A percentile compares a stretch with the other conserved stretches of the same genome.
These are phyloP conservation scores for Epichloe coenophiala DNA, from an alignment of 2,329 filamentous ascomycete genomes.

Conservation along the genomic window DNA sequence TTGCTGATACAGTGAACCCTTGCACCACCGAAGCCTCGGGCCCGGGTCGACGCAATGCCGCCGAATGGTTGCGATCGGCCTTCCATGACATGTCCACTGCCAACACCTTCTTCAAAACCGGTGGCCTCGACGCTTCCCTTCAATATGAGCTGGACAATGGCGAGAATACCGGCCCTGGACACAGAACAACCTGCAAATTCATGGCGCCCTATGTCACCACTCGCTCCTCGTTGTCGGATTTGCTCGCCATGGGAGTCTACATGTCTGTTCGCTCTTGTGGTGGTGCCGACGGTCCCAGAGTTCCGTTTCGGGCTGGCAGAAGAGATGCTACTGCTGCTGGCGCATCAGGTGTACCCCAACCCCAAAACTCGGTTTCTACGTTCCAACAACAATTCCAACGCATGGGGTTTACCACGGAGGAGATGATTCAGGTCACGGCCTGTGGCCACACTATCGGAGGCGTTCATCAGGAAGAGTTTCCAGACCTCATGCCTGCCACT, in stretches of 20 bases:
- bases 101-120: constrained; percentile 31
- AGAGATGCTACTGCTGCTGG: constrained; percentile 38
- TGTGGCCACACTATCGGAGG: constrained; percentile 50
- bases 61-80: constrained; percentile 47
- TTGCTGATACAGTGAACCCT: constrained; percentile 42
- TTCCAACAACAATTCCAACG: constrained; percentile 42
- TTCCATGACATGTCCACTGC: constrained; percentile 50
- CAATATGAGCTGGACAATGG: constrained; percentile 42
- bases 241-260: constrained; percentile 45
- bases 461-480: constrained; percentile 41
- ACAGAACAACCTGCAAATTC: constrained; percentile 37
- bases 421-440: constrained; percentile 48
- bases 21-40: constrained; percentile 40
- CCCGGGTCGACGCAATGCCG: constrained; percentile 42
- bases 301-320: constrained; percentile 40
- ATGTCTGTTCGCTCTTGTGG: constrained; percentile 45
- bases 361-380: constrained; percentile 37
- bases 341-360: constrained; percentile 38
- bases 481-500: constrained; percentile 34
- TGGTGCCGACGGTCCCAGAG: constrained; percentile 27
- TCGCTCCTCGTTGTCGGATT: constrained; percentile 38
- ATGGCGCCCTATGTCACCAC: constrained; percentile 39
- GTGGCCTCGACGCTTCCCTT: constrained; percentile 46
- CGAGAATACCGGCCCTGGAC: constrained; percentile 44
- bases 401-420: constrained; percentile 40